Evolutionary conservation across 148 eudicot genomes (phyloP).

Genomic region (Persicaria tinctoria): DNA sequence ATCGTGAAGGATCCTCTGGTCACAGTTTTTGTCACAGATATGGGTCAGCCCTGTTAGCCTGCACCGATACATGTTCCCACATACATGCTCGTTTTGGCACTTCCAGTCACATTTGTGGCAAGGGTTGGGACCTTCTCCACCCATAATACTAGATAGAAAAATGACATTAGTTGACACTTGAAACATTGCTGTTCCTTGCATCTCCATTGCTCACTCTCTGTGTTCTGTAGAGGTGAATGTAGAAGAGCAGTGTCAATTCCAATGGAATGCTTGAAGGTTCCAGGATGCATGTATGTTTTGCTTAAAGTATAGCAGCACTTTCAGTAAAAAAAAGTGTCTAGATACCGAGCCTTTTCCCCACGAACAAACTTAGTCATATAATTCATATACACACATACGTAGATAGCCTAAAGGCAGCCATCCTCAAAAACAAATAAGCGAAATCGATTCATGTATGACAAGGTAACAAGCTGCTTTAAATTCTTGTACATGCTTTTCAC

Average conservation of each 20-base stretch:
- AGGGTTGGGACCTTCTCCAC: slow-evolving; percentile 68
- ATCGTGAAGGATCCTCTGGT: slow-evolving; percentile 69
- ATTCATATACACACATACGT: background rate
- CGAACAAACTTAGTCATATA: too few relatives aligned
- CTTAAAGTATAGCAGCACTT: background rate
- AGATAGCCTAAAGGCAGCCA: background rate
- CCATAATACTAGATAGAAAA: slow-evolving; percentile 74
- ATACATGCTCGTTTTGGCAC: slow-evolving; percentile 73
- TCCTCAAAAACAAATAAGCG: background rate
- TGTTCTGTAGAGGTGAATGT: slow-evolving; percentile 14
- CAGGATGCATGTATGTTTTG: background rate
- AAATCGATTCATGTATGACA: background rate
- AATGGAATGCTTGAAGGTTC: background rate
- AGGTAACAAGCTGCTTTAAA: background rate
- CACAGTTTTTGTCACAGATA: slow-evolving; percentile 94
- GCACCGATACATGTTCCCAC: slow-evolving; percentile 93
- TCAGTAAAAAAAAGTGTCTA: background rate
- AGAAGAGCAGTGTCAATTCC: background rate
- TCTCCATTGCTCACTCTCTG: slow-evolving; percentile 13
- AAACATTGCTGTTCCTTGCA: slow-evolving; percentile 18
- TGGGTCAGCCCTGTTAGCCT: slow-evolving; percentile 84
- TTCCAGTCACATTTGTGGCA: slow-evolving; percentile 97
- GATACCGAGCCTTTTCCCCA: too few relatives aligned
- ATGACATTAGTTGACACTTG: slow-evolving; percentile 80
- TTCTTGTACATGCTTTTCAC: background rate